Percentiles rank a stretch among this genome's conserved stretches.
Evolutionary conservation across 1,139 yeast species (phyloP).

Genomic region (Yarrowia galli): DNA sequence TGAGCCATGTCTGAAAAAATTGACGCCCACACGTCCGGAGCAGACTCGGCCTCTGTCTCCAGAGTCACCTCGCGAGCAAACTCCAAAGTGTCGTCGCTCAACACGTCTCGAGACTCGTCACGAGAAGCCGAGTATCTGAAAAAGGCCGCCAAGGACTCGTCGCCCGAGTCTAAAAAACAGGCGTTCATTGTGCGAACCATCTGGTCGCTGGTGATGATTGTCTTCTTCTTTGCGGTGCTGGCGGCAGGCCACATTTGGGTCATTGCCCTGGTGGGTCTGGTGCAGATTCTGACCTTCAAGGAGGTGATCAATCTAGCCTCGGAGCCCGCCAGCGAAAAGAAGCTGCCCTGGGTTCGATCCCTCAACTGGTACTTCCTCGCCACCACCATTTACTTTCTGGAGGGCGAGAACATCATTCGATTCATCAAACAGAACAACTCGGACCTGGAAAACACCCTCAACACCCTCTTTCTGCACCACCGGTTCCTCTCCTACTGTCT

Average conservation of each 20-base stretch:
- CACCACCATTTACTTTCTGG: constrained; percentile 85
- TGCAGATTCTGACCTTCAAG: constrained; percentile 84
- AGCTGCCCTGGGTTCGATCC: constrained; percentile 81
- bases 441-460: constrained; percentile 52
- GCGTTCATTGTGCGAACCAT: constrained; percentile 88
- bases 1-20: constrained; percentile 36
- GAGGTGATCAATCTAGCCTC: constrained; percentile 87
- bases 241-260: constrained; percentile 91
- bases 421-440: constrained; percentile 61
- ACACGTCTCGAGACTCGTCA: constrained; percentile 25
- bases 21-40: constrained; percentile 33
- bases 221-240: constrained; percentile 70
- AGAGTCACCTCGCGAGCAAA: constrained; percentile 32
- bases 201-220: constrained; percentile 94
- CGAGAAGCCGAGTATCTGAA: constrained; percentile 38
- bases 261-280: constrained; percentile 69
- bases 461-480: constrained; percentile 69
- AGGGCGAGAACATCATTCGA: constrained; percentile 81
- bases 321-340: constrained; percentile 83
- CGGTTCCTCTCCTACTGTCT: constrained; percentile 82
- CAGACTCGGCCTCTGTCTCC: constrained; percentile 31
- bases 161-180: constrained; percentile 70
- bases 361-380: constrained; percentile 80
- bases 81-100: constrained; percentile 30
- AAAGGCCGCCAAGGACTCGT: constrained; percentile 38